Base-by-base conservation (phyloP, 1,284 basidiomycete genomes). In the Hemileia vastatrix region DNA sequence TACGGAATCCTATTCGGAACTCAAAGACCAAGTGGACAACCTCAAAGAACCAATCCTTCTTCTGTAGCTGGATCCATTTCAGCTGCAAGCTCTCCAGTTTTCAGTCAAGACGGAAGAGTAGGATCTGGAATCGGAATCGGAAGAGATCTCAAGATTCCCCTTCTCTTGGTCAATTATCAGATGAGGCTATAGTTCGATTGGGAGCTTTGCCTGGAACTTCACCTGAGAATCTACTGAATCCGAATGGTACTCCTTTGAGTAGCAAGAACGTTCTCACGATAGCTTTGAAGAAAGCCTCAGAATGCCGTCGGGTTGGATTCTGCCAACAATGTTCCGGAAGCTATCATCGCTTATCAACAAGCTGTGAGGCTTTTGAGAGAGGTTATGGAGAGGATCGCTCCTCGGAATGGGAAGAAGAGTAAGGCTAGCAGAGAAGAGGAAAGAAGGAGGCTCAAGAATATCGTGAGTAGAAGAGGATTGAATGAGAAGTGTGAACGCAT, bases 191-290 rank as follows among this genome's bases (percentile, higher is more conserved):
- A 9, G 48, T 24, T 9, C 8, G 48, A 15, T n/a, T 32, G n/a
- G 48, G 24, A 32, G 31, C 31, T 32, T 24, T 32, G 48, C 23
- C 48, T 27, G 23, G 31, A n/a, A 24, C 24, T 27, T 50, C 48
- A 24, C 31, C 31, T 11, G 48, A 24, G n/a, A 9, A 32, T 27
- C 31, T 27, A 8, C 62, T 73, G 64, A 51, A 72, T 69, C 65
- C 73, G 65, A 67, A 74, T 69, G 58, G 68, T 64, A 6, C 68
- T 63, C 47, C 65, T 55, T 54, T 72, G 68, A 47, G 69, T 56
- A 70, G 69, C 63, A 72, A 72, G 33, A 70, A 67, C 56, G 68
- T 72, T 23, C 67, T 72, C 49, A 72, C 71, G 11, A 71, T 72
- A 31, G 71, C 71, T 1, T 51, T 72, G 9, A 67, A 70, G 43